phyloP scores from a whole-genome alignment of 2,329 filamentous ascomycete genomes.

The Gliomastix tumulicola region DNA sequence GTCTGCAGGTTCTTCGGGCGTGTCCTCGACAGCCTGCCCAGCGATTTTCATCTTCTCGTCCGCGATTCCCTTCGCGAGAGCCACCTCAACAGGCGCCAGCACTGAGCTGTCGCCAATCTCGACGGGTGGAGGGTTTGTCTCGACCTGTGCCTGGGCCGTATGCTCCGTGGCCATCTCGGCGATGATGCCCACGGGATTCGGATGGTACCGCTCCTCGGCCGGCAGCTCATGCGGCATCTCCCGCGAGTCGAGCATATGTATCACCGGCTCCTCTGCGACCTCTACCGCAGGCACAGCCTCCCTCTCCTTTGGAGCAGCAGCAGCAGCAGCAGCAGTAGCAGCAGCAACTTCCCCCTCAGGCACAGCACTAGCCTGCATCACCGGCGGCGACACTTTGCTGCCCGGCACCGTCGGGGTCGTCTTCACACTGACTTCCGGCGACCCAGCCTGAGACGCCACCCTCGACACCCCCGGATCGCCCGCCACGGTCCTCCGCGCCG shows the following conservation, averaged over 20 bases:
- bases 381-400: not conserved
- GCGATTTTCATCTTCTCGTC: conserved; percentile 1
- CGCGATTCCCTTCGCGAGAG: not conserved
- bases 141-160: conserved; percentile 29
- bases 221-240: conserved; percentile 23
- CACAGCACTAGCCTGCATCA: not conserved
- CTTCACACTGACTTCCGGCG: conserved; percentile 16
- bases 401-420: conserved; percentile 14
- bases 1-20: not conserved
- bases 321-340: no score
- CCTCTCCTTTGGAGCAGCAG: no score
- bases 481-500: conserved; percentile 8
- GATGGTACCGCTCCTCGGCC: conserved; percentile 9
- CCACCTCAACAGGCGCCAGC: conserved; percentile 25
- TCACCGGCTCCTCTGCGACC: conserved; percentile 6
- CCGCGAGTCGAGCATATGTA: conserved; percentile 25
- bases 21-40: not conserved
- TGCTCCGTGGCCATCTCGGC: conserved; percentile 40
- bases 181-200: conserved; percentile 35
- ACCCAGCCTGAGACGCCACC: conserved; percentile 18
- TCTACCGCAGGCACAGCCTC: not conserved
- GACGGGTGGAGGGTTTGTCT: conserved; percentile 34
- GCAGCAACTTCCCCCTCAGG: not conserved
- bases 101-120: conserved; percentile 34
- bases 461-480: not conserved